These are phyloP conservation scores for Arachis hypogaea DNA, from an alignment of 306 rosid species.

Conservation along the genomic window DNA sequence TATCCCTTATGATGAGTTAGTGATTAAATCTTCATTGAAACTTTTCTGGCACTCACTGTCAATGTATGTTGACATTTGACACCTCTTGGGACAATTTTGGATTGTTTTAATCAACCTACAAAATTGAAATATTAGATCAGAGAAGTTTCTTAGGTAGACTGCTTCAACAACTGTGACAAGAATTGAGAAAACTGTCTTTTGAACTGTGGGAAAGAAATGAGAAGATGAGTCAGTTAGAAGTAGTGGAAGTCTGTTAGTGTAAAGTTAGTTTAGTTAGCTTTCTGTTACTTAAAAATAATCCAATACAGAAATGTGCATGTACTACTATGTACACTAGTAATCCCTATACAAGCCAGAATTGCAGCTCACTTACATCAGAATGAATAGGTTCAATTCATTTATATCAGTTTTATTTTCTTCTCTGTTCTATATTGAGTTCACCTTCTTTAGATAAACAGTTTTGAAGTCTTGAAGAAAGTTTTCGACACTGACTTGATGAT, in stretches of 20 bases:
- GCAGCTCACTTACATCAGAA: too few species aligned
- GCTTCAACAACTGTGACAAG: constrained; percentile 21
- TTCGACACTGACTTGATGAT: neutral
- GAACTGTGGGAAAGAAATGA: neutral
- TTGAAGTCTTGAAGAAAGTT: constrained; percentile 27
- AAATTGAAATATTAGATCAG: constrained; percentile 21
- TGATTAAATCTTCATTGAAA: constrained; percentile 4
- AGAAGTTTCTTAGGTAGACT: neutral
- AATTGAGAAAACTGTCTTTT: neutral
- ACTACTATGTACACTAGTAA: too few species aligned
- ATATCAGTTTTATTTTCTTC: too few species aligned
- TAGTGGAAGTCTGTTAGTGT: too few species aligned
- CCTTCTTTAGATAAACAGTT: neutral
- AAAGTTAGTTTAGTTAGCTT: too few species aligned
- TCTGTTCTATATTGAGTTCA: too few species aligned
- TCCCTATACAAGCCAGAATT: too few species aligned
- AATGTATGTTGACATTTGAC: constrained; percentile 4
- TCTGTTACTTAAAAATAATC: too few species aligned
- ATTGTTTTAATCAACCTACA: constrained; percentile 23
- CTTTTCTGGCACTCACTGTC: neutral
- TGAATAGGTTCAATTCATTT: too few species aligned
- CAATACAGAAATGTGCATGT: too few species aligned
- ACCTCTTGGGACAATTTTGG: constrained; percentile 9
- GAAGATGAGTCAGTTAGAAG: too few species aligned
- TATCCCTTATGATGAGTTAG: constrained; percentile 16